Evolutionary conservation across 345 rosid species (phyloP), one percentile per base, ranked within the genome.

Genomic region (Cochlearia excelsa): DNA sequence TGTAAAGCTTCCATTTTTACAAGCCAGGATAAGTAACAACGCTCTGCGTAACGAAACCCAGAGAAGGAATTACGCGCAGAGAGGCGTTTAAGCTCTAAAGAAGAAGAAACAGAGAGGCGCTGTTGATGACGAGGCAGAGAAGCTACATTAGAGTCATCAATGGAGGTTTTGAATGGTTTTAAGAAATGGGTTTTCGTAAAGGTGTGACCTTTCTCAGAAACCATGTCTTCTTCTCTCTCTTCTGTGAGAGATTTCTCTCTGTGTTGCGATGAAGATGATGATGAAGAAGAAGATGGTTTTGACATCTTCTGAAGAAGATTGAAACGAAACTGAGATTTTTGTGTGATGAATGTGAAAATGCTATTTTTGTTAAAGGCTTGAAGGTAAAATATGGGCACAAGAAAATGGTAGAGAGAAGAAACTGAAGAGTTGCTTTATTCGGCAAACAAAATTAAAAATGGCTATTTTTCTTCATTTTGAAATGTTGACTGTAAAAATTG

Each of bases 141-240:
- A 1, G 67, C 58, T 0, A 41, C 65, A 34, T 8, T 5, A 39
- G 60, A 6, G 8, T 26, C 57, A 33, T 64, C 28, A 31, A 38
- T 46, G 63, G 66, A 30, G 45, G 23, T 59, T n/a, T 30, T 35
- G 5, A 41, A 42, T 9, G 90, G 86, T 46, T 68, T 64, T 37
- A 79, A 49, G 27, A 84, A 84, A 54, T 77, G 78, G 51, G 78
- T 66, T 39, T 56, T 66, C 46, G 67, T 78, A 23, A 57, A 46
- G 7, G 46, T 56, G 16, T 68, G 67, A 8, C n/a, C 40, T 46
- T 54, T 51, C 10, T 66, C 74, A 31, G 68, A 54, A 10, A 78
- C 53, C 72, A 71, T 66, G 10, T 62, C 28, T 42, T 63, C 81
- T 53, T 74, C 81, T 67, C 84, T 78, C 58, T 71, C 76, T 54